Base-by-base conservation (phyloP, 169 alveolate species). In the Theileria orientalis region DNA sequence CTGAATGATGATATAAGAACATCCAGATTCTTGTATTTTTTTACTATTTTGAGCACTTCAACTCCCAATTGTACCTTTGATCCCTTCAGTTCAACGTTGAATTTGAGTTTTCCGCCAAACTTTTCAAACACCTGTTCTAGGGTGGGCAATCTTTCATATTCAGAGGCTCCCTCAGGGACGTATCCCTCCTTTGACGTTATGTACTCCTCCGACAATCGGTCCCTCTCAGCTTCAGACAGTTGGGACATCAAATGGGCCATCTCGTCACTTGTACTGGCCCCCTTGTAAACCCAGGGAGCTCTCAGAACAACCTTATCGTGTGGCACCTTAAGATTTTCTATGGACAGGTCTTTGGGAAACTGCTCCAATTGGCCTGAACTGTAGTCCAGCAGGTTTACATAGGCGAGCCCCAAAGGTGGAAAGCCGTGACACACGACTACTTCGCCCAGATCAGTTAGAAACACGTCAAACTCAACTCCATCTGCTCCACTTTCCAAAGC, bases 381-480 rank as follows among this genome's bases (percentile, higher is more conserved):
- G 21, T 42, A 32, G 9, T 23, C 21, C 23, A 64, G 35, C 19
- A 29, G 47, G 35, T 64, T 64, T n/a, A 42, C 3, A n/a, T n/a
- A 13, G 59, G 47, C 47, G 0, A n/a, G 11, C 7, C 74, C 74
- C 29, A 19, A 3, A 11, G 61, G 59, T 29, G n/a, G 47, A 27
- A 11, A 19, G 11, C 93, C 91, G 69, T 88, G 93, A n/a, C 85
- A 54, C 16, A 88, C 90, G 16, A 84, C 69, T 9, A 88, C 52
- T 69, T 88, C 83, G 46, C 76, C 73, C 21, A 75, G 76, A 27
- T 82, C 74, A 5, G 93, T 74, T 9, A 88, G 73, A 74, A 85
- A 88, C 0, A 84, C 90, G 46, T 88, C 93, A 14, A 88, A 60
- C 64, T 88, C 93, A 11, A 88, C 30, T 13, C 93, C 93, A 23